These are phyloP conservation scores for Carex myosuroides DNA, from an alignment of 176 grass and related monocot species.

Conservation along the genomic window DNA sequence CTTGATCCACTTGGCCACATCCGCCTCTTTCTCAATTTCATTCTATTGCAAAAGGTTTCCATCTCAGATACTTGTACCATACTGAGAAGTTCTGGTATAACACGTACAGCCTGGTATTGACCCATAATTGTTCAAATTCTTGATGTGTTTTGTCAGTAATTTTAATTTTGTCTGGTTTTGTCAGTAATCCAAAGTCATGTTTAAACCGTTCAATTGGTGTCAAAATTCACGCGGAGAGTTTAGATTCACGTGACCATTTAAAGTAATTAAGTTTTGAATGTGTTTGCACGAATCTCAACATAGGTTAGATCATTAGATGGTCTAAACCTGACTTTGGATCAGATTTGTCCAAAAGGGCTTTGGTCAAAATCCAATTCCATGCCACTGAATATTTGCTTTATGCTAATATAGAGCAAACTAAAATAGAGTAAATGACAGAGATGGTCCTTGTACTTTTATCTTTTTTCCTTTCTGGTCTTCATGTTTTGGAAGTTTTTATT, in stretches of 20 bases:
- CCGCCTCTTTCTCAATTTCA: neutral
- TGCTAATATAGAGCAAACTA: neutral
- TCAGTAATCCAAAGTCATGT: no score
- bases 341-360: no score
- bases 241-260: no score
- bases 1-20: neutral
- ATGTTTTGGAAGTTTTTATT: neutral
- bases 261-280: no score
- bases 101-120: no score
- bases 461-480: neutral
- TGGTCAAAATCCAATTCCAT: no score
- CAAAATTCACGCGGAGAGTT: no score
- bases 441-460: neutral
- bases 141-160: neutral
- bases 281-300: no score
- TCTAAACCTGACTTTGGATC: no score
- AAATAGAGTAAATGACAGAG: neutral
- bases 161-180: neutral
- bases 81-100: neutral
- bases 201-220: no score
- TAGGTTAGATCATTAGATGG: no score
- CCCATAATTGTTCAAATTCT: neutral
- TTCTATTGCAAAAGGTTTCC: neutral
- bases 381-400: neutral
- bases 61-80: neutral